Evolutionary conservation across 257 asterid genomes (phyloP).

Genomic region (Echites panduratus): DNA sequence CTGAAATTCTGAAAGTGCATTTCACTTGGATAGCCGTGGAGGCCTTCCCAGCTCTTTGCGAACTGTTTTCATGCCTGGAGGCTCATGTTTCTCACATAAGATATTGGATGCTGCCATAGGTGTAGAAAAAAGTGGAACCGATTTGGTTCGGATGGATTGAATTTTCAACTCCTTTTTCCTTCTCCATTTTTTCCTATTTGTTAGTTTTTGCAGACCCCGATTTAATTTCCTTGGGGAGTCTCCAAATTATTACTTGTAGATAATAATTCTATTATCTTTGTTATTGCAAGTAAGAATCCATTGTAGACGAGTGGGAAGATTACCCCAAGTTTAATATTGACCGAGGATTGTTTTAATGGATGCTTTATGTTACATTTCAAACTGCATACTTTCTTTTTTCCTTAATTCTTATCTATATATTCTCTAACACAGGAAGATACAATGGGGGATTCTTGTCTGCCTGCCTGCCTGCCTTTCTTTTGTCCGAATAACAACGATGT

Average conservation of each 20-base stretch:
- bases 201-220: conserved; percentile 12
- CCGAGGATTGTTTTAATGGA: background rate
- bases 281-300: conserved; percentile 14
- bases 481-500: background rate
- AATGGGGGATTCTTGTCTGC: background rate
- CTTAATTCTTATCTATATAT: too few relatives aligned
- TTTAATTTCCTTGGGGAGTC: conserved; percentile 28
- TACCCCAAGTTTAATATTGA: too few relatives aligned
- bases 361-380: conserved; percentile 1
- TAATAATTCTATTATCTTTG: conserved; percentile 19
- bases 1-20: background rate
- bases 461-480: background rate
- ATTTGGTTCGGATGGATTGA: conserved; percentile 23
- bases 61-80: background rate
- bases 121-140: background rate
- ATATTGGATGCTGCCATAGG: background rate
- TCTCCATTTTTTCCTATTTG: background rate
- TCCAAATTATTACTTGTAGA: conserved; percentile 26
- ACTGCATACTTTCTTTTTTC: background rate
- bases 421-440: background rate
- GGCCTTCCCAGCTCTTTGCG: background rate
- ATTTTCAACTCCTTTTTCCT: conserved; percentile 8
- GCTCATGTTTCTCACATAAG: background rate
- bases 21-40: background rate
- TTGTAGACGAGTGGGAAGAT: conserved; percentile 21